Base-by-base conservation (phyloP, 768 basidiomycete genomes). In the Coprinopsis marcescibilis region DNA sequence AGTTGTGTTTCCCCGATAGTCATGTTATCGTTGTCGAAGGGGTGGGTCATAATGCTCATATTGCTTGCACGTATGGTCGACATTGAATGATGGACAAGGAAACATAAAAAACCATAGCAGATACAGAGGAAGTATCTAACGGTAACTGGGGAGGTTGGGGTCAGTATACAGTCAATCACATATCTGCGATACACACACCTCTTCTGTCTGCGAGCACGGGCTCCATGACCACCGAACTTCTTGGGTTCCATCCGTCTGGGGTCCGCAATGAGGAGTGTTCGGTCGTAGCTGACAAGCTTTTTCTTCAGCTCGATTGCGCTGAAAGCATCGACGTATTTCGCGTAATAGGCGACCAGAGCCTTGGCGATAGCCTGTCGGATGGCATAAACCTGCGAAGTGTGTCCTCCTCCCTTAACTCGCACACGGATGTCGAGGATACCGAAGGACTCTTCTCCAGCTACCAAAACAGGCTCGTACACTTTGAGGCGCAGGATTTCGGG, bases 311-410 rank as follows among this genome's bases (percentile, higher is more conserved):
- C 94, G 71, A 99, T 81, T 20, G 95, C 92, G 59, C 89, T 92
- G 69, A 83, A 93, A 54, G 96, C 96, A 65, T 99, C 96, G 65
- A 92, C 77, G 76, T 97, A 97, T 73, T 98, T 99, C 71, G 92
- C 89, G 68, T 95, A 93, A 79, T 91, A 98, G 42, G 96, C 96
- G 59, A 99, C 89, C 55, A 98, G 69, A 50, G 95, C 96, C 75
- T 96, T 97, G 57, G 90, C 87, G 60, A 99, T 95, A 30, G 96
- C 96, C 75, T 99, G 96, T 53, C 96, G 90, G 66, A 98, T 91
- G 54, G 96, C 96, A 72, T 98, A 99, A 54, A 99, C 79, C 70
- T 99, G 95, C 45, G 95, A 95, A 50, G 92, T 93, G 77, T 98
- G 96, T 70, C 96, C 96, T 78, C 96, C 96, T 66, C 96, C 96